Percentiles rank a stretch among this genome's conserved stretches.
phyloP scores from a whole-genome alignment of 345 rosid species.

The Syzygium grande region DNA sequence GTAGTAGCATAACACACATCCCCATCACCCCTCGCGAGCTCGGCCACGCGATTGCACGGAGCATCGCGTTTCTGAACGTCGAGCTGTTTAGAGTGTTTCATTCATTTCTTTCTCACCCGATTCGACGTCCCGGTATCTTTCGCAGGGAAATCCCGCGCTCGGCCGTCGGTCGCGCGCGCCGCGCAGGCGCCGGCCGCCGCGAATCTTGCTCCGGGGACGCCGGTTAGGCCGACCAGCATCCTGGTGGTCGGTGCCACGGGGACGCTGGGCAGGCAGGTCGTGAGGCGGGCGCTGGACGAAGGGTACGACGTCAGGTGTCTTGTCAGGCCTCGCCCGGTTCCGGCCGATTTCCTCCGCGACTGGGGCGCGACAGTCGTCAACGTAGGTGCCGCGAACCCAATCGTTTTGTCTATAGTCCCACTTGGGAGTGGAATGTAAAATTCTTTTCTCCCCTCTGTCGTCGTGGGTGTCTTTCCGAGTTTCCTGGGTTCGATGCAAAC shows the following conservation, averaged over 20 bases:
- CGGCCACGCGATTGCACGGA: no score
- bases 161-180: constrained; percentile 18
- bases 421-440: not conserved
- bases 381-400: constrained; percentile 21
- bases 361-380: constrained; percentile 98
- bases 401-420: not conserved
- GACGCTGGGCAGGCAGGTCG: constrained; percentile 86
- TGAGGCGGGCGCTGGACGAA: constrained; percentile 85
- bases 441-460: not conserved
- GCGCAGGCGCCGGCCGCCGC: constrained; percentile 20
- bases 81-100: no score
- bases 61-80: no score
- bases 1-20: no score
- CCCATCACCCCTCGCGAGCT: no score
- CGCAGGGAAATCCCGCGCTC: constrained; percentile 13
- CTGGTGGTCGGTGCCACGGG: constrained; percentile 90
- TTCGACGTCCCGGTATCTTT: not conserved
- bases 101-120: not conserved
- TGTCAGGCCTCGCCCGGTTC: constrained; percentile 87
- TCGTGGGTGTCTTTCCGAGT: not conserved
- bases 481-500: not conserved
- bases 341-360: constrained; percentile 91
- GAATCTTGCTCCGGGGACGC: constrained; percentile 79
- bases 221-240: constrained; percentile 66
- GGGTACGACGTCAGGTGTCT: constrained; percentile 91